Base-by-base conservation (phyloP, 352 stramenopile genomes). In the Phytophthora pini region DNA sequence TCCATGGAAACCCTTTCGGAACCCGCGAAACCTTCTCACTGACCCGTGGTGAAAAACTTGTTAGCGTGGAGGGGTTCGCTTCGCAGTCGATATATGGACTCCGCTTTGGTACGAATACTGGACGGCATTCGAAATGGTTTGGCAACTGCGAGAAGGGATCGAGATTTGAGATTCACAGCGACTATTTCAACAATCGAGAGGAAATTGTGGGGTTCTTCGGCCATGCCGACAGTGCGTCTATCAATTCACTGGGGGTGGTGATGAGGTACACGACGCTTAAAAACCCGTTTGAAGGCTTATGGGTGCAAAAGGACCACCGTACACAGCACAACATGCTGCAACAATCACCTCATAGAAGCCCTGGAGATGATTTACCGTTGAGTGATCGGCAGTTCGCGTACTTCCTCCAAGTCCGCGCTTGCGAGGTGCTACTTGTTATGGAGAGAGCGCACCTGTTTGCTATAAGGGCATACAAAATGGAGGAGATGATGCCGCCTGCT, bases 261-360 rank as follows among this genome's bases (percentile, higher is more conserved):
- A 89, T 89, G 43, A 72, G 86, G 6, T 67, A 80, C 53, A 92
- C 86, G 26, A 90, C 82, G 6, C 41, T 79, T n/a, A 78, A 76
- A 48, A 94, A 92, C 51, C 82, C 90, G 24, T 94, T 93, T 51
- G 86, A 93, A 72, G 86, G 82, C 1, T 71, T 94, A 40, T 94
- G 86, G 84, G 70, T 92, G 15, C 72, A 87, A 57, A 61, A 58
- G 5, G 65, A 72, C 15, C 22, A 59, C 22, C 44, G 68, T 10
- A 1, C 51, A 1, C 66, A 70, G 26, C 45, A 70, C 12, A 45
- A 48, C 44, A 15, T 48, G 38, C 36, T 64, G 34, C 61, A 65
- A 4, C 56, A 61, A 13, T 58, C 54, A 20, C 54, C 48, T 31
- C 29, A 43, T 32, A 53, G 61, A 45, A 38, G 54, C 2, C 43